Evolutionary conservation across 352 stramenopile genomes (phyloP).

Genomic region (Globisporangium alternatum): DNA sequence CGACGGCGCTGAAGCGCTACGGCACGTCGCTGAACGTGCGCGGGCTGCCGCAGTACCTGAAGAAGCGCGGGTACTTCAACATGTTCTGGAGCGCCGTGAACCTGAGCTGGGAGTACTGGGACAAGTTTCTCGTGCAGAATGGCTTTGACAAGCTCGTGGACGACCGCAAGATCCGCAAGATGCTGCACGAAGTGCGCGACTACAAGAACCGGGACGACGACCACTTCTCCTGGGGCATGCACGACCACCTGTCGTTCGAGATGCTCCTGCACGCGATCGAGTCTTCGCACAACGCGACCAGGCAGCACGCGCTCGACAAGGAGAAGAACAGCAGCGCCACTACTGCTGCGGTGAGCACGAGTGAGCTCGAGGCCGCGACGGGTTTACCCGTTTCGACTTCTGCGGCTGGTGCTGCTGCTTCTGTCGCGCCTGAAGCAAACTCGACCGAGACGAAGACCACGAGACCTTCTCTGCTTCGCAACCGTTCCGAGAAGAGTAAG

Average conservation of each 20-base stretch:
- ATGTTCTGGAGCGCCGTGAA: conserved; percentile 71
- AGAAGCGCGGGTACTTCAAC: conserved; percentile 65
- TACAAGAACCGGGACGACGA: conserved; percentile 63
- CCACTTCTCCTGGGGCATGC: conserved; percentile 66
- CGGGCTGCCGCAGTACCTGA: conserved; percentile 63
- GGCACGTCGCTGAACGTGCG: conserved; percentile 47
- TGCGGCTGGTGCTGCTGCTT: background rate
- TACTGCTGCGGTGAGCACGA: background rate
- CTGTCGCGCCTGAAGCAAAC: background rate
- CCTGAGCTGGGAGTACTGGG: conserved; percentile 64
- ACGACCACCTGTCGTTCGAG: conserved; percentile 71
- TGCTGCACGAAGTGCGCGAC: conserved; percentile 52
- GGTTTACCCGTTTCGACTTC: background rate
- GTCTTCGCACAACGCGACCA: conserved; percentile 35
- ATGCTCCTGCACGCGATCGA: conserved; percentile 70
- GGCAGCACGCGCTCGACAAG: background rate
- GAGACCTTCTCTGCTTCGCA: conserved; percentile 1
- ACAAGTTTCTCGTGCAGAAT: conserved; percentile 60
- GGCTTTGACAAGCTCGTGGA: conserved; percentile 72
- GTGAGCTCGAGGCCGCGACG: background rate
- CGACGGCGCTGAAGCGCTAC: conserved; percentile 56
- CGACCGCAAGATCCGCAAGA: conserved; percentile 58
- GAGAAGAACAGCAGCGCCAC: conserved; percentile 10
- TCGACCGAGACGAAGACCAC: background rate
- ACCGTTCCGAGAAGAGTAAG: background rate